A percentile compares a stretch with the other conserved stretches of the same genome.
phyloP scores from a whole-genome alignment of 768 basidiomycete genomes.

The Termitomyces sp. region DNA sequence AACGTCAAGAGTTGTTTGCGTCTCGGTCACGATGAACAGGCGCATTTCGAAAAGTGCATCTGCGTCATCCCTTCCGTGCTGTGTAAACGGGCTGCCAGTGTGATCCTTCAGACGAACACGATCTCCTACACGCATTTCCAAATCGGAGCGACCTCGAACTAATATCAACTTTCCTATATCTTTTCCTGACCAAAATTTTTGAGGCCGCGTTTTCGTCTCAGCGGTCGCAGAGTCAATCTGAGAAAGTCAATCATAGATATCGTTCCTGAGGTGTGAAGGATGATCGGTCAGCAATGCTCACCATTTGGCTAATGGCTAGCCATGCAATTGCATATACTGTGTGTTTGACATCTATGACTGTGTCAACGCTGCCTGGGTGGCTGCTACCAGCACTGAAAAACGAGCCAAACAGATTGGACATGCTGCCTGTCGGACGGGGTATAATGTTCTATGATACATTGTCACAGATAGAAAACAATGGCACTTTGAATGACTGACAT shows the following conservation, averaged over 20 bases:
- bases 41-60: conserved; percentile 45
- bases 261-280: neutral
- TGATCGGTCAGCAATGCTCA: conserved; percentile 25
- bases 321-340: conserved; percentile 78
- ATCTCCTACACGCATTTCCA: conserved; percentile 69
- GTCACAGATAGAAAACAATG: conserved; percentile 1
- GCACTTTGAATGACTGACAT: conserved; percentile 36
- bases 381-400: conserved; percentile 34
- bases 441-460: conserved; percentile 53
- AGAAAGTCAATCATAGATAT: neutral
- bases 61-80: conserved; percentile 48
- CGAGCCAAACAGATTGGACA: conserved; percentile 40
- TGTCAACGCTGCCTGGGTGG: conserved; percentile 42
- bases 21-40: conserved; percentile 62
- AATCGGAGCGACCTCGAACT: conserved; percentile 52
- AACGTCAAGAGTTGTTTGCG: conserved; percentile 61
- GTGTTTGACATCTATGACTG: conserved; percentile 68
- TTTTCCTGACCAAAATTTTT: conserved; percentile 66
- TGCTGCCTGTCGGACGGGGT: conserved; percentile 40
- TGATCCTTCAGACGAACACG: conserved; percentile 55
- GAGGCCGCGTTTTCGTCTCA: conserved; percentile 55
- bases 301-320: conserved; percentile 85
- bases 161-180: conserved; percentile 61
- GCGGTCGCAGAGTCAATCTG: conserved; percentile 61
- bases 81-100: conserved; percentile 44